Evolutionary conservation across 108 stramenopile species (phyloP), one percentile per base, ranked within the genome.

Genomic region (Cyclotella kingstonii): DNA sequence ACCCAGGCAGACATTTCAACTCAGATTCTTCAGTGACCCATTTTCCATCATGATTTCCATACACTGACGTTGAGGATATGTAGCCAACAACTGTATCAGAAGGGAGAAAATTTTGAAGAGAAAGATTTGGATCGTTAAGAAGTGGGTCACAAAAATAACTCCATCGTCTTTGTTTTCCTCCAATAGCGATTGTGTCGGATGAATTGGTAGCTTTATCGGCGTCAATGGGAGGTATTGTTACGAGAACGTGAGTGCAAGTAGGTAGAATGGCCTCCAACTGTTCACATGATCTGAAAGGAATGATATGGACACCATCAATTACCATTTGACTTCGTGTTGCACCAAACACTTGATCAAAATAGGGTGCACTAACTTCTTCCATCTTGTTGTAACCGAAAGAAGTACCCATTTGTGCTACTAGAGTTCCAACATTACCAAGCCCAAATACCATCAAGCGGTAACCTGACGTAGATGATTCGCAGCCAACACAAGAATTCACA

Each of bases 21-120:
- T 60, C 46, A 14, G 89, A 87, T 34, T 76, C 73, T 74, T 91
- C 90, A 9, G 43, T 76, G 0, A 87, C 86, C 80, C 84, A 81
- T 9, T 54, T 49, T 0, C 84, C 84, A 46, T 87, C 54, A 62
- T 88, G 85, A 84, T 92, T 73, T n/a, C 91, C 91, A 44, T 89
- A 92, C 1, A 92, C 87, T 1, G 84, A 84, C 5, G 87, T 88
- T 12, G 87, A 72, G 4, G 87, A 92, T 21, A 87, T 26, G 49
- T 82, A 62, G 21, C 84, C 90, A 5, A 86, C 46, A 76, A 81
- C 82, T 18, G 54, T 44, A 41, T 56, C 56, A 3, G 49, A 19
- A 38, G 63, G 42, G 11, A 62, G 30, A 25, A 30, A 27, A 10
- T 66, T 44, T 5, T 36, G 29, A 42, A 80, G 61, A 39, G 18